Evolutionary conservation across 2,329 filamentous ascomycete genomes (phyloP), one percentile per base, ranked within the genome.

Genomic region (Ophiognomonia clavigignenti-juglandacearum): DNA sequence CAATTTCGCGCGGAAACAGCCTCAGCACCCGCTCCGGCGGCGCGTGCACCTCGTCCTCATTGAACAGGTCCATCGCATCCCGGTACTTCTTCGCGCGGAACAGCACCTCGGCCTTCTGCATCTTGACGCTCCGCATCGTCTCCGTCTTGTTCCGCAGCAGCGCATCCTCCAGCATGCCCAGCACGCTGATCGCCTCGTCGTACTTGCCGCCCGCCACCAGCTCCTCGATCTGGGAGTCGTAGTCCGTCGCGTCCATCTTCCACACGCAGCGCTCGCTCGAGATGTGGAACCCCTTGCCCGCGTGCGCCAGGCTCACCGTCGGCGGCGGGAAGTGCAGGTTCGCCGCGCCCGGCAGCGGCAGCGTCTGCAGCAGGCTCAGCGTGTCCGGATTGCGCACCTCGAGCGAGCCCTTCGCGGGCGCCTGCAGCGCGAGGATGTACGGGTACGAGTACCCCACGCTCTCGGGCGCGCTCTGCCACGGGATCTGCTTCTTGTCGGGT

Each of bases 381-480:
- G 92, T 97, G 48, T 93, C 86, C 0, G 93, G 92, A 59, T 96
- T 98, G 34, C 93, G 80, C 31, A 98, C 85, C 66, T 98, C 93
- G 10, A 98, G 71, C 0, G 80, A 82, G 3, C 92, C 90, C 64
- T 93, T 95, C 1, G 86, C 77, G 1, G 89, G 82, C 7, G 89
- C 75, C 61, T 95, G 90, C 13, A 98, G 71, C 9, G 90, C 88
- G 40, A 98, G 73, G 46, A 98, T 83, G 62, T 96, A 98, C 0
- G 93, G 93, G 63, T 98, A 98, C 19, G 91, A 96, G 64, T 96
- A 98, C 19, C 92, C 93, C 50, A 98, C 84, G 47, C 85, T 85
- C 58, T 96, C 91, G 1, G 93, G 95, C 1, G 92, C 88, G 27
- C 80, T 74, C 35, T 83, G 80, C 93, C 93, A 98, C 2, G 90